Percentiles rank a stretch among this genome's conserved stretches.
Conservation (phyloP, 2,329 filamentous ascomycete species). For the Plectosphaerella cucumerina region DNA sequence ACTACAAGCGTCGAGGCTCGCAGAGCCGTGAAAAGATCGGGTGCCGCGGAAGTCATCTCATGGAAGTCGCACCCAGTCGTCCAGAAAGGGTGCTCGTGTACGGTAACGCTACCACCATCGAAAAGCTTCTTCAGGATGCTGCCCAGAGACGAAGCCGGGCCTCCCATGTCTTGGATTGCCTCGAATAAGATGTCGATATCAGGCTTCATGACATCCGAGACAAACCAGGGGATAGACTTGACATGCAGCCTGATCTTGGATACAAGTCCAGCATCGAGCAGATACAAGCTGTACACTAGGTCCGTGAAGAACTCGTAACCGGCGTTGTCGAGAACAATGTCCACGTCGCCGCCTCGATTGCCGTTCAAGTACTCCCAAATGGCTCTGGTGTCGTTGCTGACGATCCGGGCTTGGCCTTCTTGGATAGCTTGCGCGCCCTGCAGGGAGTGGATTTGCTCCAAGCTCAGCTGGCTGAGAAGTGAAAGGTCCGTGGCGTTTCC, state of each 20-base stretch:
- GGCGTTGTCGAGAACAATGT: slow-evolving; percentile 69
- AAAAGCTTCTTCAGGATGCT: not conserved
- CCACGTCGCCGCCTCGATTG: slow-evolving; percentile 43
- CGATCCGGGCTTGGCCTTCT: slow-evolving; percentile 59
- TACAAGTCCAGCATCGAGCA: slow-evolving; percentile 59
- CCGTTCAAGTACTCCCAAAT: slow-evolving; percentile 42
- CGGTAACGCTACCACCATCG: slow-evolving; percentile 3
- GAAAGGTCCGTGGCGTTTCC: slow-evolving; percentile 66
- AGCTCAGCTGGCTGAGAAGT: slow-evolving; percentile 58
- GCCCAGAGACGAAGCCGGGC: not conserved
- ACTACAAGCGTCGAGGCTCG: slow-evolving; percentile 60
- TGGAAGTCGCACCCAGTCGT: slow-evolving; percentile 59
- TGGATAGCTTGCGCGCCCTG: slow-evolving; percentile 62
- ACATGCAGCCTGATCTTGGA: slow-evolving; percentile 62
- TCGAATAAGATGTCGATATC: slow-evolving; percentile 57
- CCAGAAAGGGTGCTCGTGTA: slow-evolving; percentile 51
- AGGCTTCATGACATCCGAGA: slow-evolving; percentile 61
- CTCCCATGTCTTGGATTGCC: not conserved
- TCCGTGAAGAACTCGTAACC: slow-evolving; percentile 70
- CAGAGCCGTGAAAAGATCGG: slow-evolving; percentile 52
- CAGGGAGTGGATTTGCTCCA: slow-evolving; percentile 66
- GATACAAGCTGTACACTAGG: slow-evolving; percentile 60
- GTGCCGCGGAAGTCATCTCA: slow-evolving; percentile 52
- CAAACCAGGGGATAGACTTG: slow-evolving; percentile 68
- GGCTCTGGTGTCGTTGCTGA: slow-evolving; percentile 58